phyloP scores from a whole-genome alignment of 441 rosid species.

The Syzygium syzygioides region DNA sequence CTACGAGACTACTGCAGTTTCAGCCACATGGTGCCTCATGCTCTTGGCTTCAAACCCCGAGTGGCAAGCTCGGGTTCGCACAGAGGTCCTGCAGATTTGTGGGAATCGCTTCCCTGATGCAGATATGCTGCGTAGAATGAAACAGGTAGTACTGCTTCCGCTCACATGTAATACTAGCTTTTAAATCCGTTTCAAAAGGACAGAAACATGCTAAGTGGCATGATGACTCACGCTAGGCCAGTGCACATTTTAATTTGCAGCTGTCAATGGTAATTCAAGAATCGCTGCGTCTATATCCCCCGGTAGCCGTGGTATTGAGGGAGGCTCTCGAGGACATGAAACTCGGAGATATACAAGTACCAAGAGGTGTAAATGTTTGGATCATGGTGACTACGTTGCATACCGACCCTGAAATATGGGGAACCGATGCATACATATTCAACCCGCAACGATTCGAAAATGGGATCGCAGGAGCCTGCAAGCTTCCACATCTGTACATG shows the following conservation, averaged over 20 bases:
- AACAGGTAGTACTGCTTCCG: constrained; percentile 11
- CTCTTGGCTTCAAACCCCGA: constrained; percentile 24
- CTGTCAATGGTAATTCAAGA: constrained; percentile 23
- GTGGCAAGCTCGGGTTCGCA: constrained; percentile 21
- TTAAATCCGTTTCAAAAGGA: neutral
- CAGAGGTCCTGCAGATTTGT: constrained; percentile 2
- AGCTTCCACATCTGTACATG: neutral
- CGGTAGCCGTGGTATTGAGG: constrained; percentile 5
- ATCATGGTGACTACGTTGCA: neutral
- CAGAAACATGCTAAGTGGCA: neutral
- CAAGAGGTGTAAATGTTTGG: constrained; percentile 29
- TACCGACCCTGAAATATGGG: neutral
- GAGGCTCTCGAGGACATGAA: constrained; percentile 22
- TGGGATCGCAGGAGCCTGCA: neutral
- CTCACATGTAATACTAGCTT: neutral
- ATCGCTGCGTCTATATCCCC: constrained; percentile 19
- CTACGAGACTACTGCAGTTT: constrained; percentile 18
- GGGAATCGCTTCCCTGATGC: neutral
- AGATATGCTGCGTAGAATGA: constrained; percentile 15
- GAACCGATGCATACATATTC: neutral
- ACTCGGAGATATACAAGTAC: constrained; percentile 4
- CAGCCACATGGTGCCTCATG: constrained; percentile 24
- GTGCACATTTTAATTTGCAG: neutral
- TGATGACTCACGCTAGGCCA: neutral
- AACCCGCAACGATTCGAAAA: neutral